phyloP scores from a whole-genome alignment of 2,329 filamentous ascomycete genomes.

The Exserohilum rostratum region DNA sequence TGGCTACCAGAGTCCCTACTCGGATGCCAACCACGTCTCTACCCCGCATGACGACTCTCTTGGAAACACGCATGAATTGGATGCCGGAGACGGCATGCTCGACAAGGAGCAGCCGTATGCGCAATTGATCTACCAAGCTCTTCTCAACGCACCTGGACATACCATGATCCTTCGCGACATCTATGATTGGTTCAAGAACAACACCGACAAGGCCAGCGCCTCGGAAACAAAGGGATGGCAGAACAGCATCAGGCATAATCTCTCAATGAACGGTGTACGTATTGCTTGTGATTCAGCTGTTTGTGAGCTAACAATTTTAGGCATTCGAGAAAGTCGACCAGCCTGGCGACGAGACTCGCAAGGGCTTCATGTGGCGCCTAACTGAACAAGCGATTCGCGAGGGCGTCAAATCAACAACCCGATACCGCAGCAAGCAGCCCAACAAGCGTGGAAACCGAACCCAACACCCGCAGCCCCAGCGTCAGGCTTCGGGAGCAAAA shows the following conservation, averaged over 20 bases:
- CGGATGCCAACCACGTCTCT: slow-evolving; percentile 28
- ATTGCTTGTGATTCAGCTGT: not conserved
- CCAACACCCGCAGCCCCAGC: slow-evolving; percentile 43
- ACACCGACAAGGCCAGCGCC: slow-evolving; percentile 76
- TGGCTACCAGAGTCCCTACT: slow-evolving; percentile 30
- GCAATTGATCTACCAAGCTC: slow-evolving; percentile 76
- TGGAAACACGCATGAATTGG: slow-evolving; percentile 12
- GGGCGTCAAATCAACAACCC: slow-evolving; percentile 84
- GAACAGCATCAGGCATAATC: slow-evolving; percentile 93
- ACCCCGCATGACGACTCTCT: slow-evolving; percentile 27
- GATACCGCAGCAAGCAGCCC: slow-evolving; percentile 55
- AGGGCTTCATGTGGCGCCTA: slow-evolving; percentile 78
- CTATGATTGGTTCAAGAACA: slow-evolving; percentile 85
- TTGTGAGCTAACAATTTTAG: slow-evolving; percentile 41
- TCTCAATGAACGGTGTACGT: slow-evolving; percentile 91
- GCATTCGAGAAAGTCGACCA: slow-evolving; percentile 62
- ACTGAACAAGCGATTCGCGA: slow-evolving; percentile 70
- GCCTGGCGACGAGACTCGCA: slow-evolving; percentile 62
- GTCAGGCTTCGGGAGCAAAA: slow-evolving; percentile 54
- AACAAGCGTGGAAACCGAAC: slow-evolving; percentile 50
- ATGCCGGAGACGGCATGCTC: slow-evolving; percentile 20
- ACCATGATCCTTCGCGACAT: slow-evolving; percentile 84
- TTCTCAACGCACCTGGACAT: slow-evolving; percentile 69
- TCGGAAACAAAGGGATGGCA: slow-evolving; percentile 74
- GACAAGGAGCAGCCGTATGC: slow-evolving; percentile 74